These are phyloP conservation scores for Mortierella antarctica DNA, from an alignment of 192 early-diverging fungal genomes.

Conservation along the genomic window DNA sequence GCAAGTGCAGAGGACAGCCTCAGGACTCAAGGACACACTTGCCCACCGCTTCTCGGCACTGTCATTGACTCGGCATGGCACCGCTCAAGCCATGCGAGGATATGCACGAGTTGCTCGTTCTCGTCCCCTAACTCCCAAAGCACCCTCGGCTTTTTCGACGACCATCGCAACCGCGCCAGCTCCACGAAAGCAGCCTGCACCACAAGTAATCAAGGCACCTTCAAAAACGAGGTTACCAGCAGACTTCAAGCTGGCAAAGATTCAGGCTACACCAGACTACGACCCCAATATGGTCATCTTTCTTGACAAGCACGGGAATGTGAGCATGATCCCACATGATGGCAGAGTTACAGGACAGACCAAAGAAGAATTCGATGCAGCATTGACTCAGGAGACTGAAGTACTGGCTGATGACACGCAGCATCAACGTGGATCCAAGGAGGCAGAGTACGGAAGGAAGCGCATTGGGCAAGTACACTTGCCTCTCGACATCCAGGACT, in stretches of 20 bases:
- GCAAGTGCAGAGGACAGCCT: neutral
- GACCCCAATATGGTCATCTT: constrained; percentile 53
- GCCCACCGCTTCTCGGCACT: constrained; percentile 9
- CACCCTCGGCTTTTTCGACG: neutral
- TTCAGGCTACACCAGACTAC: constrained; percentile 14
- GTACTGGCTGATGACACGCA: constrained; percentile 1
- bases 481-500: constrained; percentile 35
- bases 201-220: neutral
- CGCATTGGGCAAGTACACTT: constrained; percentile 51
- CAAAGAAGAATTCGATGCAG: constrained; percentile 17
- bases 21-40: constrained; percentile 3
- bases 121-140: constrained; percentile 21
- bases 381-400: neutral
- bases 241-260: constrained; percentile 28
- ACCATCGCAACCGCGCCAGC: neutral
- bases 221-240: constrained; percentile 22
- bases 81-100: constrained; percentile 3
- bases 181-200: neutral
- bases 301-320: constrained; percentile 47
- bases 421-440: constrained; percentile 46
- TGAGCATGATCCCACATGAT: constrained; percentile 45
- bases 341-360: constrained; percentile 40
- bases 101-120: constrained; percentile 41
- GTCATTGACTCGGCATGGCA: neutral
- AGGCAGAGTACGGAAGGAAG: constrained; percentile 47